These are phyloP conservation scores for Blastomyces percursus DNA, from an alignment of 2,329 filamentous ascomycete genomes.

Conservation along the genomic window DNA sequence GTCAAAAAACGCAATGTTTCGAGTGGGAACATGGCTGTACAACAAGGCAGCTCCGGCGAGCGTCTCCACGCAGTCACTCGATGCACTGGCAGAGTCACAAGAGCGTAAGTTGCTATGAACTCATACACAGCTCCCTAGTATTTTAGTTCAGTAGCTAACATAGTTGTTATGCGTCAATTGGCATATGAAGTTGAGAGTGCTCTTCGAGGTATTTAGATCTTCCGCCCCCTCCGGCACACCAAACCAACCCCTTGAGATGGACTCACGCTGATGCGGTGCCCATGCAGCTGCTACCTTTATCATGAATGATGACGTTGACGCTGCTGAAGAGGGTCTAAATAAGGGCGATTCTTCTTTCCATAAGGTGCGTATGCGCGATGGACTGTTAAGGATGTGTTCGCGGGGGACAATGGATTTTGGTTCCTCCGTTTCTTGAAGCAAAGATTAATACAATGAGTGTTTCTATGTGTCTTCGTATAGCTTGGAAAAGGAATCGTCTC, in stretches of 20 bases:
- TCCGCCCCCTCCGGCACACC: neutral
- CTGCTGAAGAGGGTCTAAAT: conserved; percentile 61
- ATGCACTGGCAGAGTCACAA: conserved; percentile 47
- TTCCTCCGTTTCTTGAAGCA: neutral
- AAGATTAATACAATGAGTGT: neutral
- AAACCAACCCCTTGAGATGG: neutral
- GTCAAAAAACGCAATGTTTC: conserved; percentile 23
- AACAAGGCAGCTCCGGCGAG: conserved; percentile 30
- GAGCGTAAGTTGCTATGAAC: conserved; percentile 27
- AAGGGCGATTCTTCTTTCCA: conserved; percentile 79
- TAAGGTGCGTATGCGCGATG: conserved; percentile 38
- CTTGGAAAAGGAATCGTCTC: conserved; percentile 69
- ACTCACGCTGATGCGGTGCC: conserved; percentile 8
- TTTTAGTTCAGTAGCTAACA: conserved; percentile 16
- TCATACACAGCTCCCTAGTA: neutral
- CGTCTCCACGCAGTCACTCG: conserved; percentile 45
- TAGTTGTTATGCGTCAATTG: conserved; percentile 1
- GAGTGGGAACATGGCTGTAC: conserved; percentile 37
- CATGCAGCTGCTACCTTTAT: conserved; percentile 56
- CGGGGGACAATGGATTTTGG: conserved; percentile 2
- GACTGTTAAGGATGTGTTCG: neutral
- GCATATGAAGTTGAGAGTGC: conserved; percentile 29
- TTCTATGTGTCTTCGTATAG: conserved; percentile 28
- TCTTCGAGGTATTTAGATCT: conserved; percentile 31
- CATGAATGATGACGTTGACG: conserved; percentile 82